Base-by-base conservation (phyloP, 495 filamentous ascomycete genomes). In the Penicillium coprophilum region DNA sequence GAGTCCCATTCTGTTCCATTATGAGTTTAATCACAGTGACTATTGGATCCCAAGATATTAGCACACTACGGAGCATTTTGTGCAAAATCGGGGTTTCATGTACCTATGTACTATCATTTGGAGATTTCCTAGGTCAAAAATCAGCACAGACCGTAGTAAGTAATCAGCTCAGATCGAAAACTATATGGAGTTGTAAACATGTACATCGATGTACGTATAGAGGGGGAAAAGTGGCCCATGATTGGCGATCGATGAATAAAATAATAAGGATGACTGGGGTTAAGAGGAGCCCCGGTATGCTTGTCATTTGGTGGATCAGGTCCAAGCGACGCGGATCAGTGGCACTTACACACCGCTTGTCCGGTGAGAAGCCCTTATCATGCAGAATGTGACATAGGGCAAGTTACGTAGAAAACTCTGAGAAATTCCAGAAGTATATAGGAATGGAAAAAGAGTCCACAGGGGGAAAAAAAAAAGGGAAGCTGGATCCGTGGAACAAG, bases 241-340 rank as follows among this genome's bases (percentile, higher is more conserved):
- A 63, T 61, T 57, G 55, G 57, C 32, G 55, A 58, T 61, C 56
- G 28, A 20, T 31, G 43, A 31, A 46, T 34, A 49, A 57, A 57
- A 46, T 50, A 34, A 44, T 45, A 59, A 51, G 45, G 36, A 27
- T 47, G 50, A 58, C 50, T 55, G 55, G 56, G 59, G 55, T 57
- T 59, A 31, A 8, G 34, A 31, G 55, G 56, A 67, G 62, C 64
- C 60, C 64, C 62, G 44, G 55, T 54, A 68, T 65, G 63, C 65
- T 68, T 60, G 65, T 68, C 62, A 68, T 63, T 65, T 38, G 62
- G 63, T 63, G 65, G 65, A 65, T 65, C 62, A 61, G 65, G 57
- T 67, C 55, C 57, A 60, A 57, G 46, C 57, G 62, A 65, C 46
- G 34, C 53, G 57, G 59, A 65, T 65, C 60, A 59, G 64, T 59